Conservation (phyloP, 306 rosid genomes). For the Potentilla sterilis region DNA sequence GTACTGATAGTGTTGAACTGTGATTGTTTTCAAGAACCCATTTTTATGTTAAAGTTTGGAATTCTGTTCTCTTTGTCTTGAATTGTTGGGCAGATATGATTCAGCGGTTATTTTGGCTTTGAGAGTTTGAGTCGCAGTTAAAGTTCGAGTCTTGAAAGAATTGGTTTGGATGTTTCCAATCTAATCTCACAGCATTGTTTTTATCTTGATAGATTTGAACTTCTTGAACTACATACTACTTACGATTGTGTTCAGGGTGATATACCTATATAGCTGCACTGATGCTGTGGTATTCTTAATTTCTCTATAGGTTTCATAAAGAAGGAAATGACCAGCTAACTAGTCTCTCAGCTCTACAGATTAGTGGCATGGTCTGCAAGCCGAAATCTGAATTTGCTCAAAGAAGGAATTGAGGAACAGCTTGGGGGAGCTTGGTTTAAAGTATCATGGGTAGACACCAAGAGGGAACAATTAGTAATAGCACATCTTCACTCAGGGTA, state of each 20-base stretch:
- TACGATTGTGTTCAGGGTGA: neutral
- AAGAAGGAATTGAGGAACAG: constrained; percentile 31
- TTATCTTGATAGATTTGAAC: neutral
- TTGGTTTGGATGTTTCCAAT: neutral
- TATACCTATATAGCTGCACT: neutral
- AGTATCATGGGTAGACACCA: constrained; percentile 50
- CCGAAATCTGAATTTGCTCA: constrained; percentile 31
- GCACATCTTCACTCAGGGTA: constrained; percentile 50
- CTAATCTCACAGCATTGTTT: neutral
- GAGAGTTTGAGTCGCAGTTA: neutral
- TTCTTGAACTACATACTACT: neutral
- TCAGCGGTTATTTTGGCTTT: neutral
- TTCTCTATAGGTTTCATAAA: constrained; percentile 18
- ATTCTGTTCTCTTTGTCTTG: neutral
- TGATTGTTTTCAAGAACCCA: constrained; percentile 4
- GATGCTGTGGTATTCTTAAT: neutral
- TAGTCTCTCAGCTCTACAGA: neutral
- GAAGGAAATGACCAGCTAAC: constrained; percentile 18
- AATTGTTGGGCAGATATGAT: neutral
- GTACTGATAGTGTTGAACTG: constrained; percentile 11
- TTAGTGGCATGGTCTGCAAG: constrained; percentile 19
- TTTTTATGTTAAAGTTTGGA: neutral
- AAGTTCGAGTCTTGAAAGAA: neutral
- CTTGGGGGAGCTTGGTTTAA: constrained; percentile 20
- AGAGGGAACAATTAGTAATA: constrained; percentile 60